A percentile compares a stretch with the other conserved stretches of the same genome.
Evolutionary conservation across 768 basidiomycete species (phyloP).

Genomic region (Suillus plorans): DNA sequence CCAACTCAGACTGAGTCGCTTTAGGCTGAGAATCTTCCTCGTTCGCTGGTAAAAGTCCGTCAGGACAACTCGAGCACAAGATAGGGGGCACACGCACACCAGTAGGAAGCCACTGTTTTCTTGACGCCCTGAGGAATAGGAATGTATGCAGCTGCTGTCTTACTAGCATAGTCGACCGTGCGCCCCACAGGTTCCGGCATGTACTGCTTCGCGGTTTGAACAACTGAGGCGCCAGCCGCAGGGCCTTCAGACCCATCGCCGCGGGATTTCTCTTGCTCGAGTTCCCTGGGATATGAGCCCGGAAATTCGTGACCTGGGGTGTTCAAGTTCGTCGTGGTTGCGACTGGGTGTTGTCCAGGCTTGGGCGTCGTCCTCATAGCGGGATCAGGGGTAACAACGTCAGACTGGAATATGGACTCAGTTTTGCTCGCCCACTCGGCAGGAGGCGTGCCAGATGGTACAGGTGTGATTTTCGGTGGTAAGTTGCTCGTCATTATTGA

Average conservation of each 20-base stretch:
- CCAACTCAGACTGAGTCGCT: not conserved
- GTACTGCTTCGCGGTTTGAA: constrained; percentile 11
- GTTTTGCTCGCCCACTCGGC: constrained; percentile 16
- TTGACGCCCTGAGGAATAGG: constrained; percentile 8
- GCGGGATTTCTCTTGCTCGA: constrained; percentile 1
- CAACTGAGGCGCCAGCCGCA: not conserved
- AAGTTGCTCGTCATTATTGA: not conserved
- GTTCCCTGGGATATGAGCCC: constrained; percentile 7
- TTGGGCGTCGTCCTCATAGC: not conserved
- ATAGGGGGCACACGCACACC: constrained; percentile 13
- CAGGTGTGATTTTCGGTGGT: constrained; percentile 18
- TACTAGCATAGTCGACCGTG: constrained; percentile 7
- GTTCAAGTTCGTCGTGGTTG: not conserved
- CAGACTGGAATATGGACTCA: constrained; percentile 18
- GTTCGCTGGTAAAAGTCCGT: constrained; percentile 11
- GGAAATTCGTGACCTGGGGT: constrained; percentile 11
- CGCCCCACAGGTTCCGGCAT: constrained; percentile 13
- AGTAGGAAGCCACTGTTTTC: constrained; percentile 4
- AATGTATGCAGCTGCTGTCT: constrained; percentile 7
- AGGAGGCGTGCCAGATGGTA: constrained; percentile 19
- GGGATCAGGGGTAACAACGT: constrained; percentile 7
- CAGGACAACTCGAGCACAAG: constrained; percentile 5
- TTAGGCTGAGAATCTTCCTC: not conserved
- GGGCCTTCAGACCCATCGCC: not conserved
- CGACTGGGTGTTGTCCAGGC: not conserved